Conservation (phyloP, 441 rosid species). For the Erysimum cheiri region DNA sequence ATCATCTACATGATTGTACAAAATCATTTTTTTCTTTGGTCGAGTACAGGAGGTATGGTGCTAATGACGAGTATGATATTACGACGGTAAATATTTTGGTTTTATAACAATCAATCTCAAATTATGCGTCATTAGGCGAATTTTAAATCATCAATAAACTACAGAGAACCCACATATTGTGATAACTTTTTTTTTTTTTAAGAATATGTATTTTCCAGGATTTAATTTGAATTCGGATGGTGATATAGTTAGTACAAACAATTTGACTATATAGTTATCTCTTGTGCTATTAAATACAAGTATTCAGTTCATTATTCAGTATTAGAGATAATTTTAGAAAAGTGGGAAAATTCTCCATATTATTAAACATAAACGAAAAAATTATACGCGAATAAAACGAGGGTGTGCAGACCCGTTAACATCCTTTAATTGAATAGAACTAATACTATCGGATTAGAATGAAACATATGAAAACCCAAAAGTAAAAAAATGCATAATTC, state of each 20-base stretch:
- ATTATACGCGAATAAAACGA: no score
- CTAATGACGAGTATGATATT: neutral
- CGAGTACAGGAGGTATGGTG: neutral
- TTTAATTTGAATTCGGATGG: neutral
- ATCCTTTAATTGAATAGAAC: no score
- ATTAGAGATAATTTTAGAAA: neutral
- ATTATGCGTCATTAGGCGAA: neutral
- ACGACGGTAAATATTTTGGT: neutral
- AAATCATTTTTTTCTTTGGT: neutral
- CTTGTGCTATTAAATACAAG: neutral
- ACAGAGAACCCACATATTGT: neutral
- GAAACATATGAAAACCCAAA: no score
- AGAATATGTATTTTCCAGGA: neutral
- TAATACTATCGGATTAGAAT: no score
- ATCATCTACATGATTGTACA: constrained; percentile 2
- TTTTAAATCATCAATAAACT: neutral
- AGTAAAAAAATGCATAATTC: no score
- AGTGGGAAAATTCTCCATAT: no score
- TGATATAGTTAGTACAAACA: neutral
- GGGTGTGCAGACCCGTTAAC: no score
- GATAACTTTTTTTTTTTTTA: neutral
- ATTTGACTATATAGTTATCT: neutral
- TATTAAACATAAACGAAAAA: no score
- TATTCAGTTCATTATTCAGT: neutral
- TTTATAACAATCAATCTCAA: neutral